These are phyloP conservation scores for Jacaranda mimosifolia DNA, from an alignment of 257 asterid species.

Conservation along the genomic window DNA sequence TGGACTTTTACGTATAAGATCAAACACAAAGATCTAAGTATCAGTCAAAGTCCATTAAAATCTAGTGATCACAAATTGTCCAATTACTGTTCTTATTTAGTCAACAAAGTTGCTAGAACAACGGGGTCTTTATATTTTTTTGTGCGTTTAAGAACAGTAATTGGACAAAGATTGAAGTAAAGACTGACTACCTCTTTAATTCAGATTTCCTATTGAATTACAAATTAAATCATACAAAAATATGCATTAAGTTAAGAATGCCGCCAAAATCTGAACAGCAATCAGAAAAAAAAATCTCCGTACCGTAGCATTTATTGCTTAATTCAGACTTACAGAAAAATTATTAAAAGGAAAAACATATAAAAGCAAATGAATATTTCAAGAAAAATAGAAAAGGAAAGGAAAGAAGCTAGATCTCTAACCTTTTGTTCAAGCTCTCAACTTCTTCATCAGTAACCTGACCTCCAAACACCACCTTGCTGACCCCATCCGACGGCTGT, in stretches of 20 bases:
- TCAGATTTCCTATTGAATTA: neutral
- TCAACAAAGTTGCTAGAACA: too few species aligned
- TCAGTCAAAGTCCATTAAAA: neutral
- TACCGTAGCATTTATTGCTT: constrained; percentile 1
- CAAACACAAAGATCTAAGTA: neutral
- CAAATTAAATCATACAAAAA: neutral
- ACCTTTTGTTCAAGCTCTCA: constrained; percentile 84
- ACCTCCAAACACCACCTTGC: constrained; percentile 47
- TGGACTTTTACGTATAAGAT: neutral
- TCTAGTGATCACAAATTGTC: constrained; percentile 10
- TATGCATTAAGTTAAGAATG: constrained; percentile 1
- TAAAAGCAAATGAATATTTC: neutral
- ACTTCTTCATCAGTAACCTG: constrained; percentile 73
- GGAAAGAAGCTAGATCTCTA: constrained; percentile 38
- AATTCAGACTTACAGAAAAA: constrained; percentile 4
- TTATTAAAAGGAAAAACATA: neutral
- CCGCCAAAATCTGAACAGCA: constrained; percentile 19
- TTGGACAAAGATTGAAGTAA: neutral
- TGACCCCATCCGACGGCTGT: constrained; percentile 83
- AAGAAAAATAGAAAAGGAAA: neutral
- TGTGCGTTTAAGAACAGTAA: neutral
- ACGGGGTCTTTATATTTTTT: too few species aligned
- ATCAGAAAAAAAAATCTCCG: constrained; percentile 7
- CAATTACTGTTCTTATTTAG: too few species aligned
- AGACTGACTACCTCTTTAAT: neutral